Conservation (phyloP, 2,329 filamentous ascomycete species). For the Ophiocordyceps robertsii region DNA sequence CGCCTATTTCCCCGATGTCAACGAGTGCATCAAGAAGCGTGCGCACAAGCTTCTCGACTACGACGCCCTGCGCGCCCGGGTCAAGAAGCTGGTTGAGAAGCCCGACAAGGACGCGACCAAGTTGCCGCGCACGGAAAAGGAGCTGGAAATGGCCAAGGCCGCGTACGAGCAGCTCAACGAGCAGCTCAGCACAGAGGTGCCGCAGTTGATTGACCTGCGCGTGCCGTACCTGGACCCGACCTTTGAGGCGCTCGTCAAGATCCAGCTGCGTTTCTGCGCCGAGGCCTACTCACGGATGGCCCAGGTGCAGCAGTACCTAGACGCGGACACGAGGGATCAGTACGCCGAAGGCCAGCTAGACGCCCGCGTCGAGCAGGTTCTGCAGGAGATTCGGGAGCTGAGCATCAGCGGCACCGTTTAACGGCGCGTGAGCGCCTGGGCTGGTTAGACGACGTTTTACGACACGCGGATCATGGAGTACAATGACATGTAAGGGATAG, state of each 20-base stretch:
- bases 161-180: conserved; percentile 97
- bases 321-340: conserved; percentile 88
- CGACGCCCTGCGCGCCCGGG: conserved; percentile 86
- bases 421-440: conserved; percentile 3
- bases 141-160: conserved; percentile 83
- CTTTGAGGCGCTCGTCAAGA: conserved; percentile 97
- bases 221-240: conserved; percentile 95
- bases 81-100: conserved; percentile 95
- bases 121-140: conserved; percentile 88
- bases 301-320: conserved; percentile 96
- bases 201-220: conserved; percentile 89
- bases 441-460: neutral
- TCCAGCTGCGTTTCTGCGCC: conserved; percentile 92
- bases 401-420: conserved; percentile 71
- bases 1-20: conserved; percentile 97
- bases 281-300: conserved; percentile 98
- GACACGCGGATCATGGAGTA: neutral
- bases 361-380: conserved; percentile 79
- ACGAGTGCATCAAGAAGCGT: conserved; percentile 98
- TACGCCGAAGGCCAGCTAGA: conserved; percentile 92
- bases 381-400: conserved; percentile 93
- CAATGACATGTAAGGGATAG: neutral
- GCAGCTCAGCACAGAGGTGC: conserved; percentile 82
- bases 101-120: conserved; percentile 98
- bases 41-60: conserved; percentile 98